phyloP scores from a whole-genome alignment of 805 yeast species.

The Hanseniaspora thailandica region DNA sequence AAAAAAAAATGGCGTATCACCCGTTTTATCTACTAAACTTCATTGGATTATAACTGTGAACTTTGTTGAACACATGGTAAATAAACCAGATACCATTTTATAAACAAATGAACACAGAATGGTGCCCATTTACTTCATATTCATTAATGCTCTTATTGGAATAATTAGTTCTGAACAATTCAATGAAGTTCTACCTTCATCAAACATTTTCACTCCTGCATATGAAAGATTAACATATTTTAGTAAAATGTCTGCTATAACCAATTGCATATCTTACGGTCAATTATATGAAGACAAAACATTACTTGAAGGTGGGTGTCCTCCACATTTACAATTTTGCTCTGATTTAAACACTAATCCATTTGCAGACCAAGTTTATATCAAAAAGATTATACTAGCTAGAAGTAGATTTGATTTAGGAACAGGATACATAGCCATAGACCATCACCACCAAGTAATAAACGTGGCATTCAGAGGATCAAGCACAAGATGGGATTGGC shows the following conservation, averaged over 20 bases:
- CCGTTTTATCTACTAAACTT: no score
- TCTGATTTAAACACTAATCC: constrained; percentile 22
- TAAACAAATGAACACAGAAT: neutral
- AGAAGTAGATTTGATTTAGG: constrained; percentile 38
- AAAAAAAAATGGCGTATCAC: no score
- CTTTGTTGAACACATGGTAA: no score
- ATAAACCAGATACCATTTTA: no score
- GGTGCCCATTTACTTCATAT: neutral
- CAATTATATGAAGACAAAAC: constrained; percentile 21
- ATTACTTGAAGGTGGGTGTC: constrained; percentile 28
- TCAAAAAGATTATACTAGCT: constrained; percentile 31
- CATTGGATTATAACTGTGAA: no score
- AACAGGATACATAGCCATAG: constrained; percentile 44
- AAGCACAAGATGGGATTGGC: constrained; percentile 48
- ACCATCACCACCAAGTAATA: constrained; percentile 34
- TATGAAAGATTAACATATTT: constrained; percentile 27
- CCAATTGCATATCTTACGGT: constrained; percentile 28
- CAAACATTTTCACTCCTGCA: constrained; percentile 8
- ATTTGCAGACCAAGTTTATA: constrained; percentile 25
- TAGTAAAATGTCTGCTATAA: constrained; percentile 28
- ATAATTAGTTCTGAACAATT: neutral
- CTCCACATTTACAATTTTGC: constrained; percentile 26
- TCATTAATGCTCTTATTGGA: neutral
- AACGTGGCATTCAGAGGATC: constrained; percentile 55
- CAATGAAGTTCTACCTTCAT: constrained; percentile 9